phyloP scores from a whole-genome alignment of 345 rosid genomes.

The Gossypium bickii region DNA sequence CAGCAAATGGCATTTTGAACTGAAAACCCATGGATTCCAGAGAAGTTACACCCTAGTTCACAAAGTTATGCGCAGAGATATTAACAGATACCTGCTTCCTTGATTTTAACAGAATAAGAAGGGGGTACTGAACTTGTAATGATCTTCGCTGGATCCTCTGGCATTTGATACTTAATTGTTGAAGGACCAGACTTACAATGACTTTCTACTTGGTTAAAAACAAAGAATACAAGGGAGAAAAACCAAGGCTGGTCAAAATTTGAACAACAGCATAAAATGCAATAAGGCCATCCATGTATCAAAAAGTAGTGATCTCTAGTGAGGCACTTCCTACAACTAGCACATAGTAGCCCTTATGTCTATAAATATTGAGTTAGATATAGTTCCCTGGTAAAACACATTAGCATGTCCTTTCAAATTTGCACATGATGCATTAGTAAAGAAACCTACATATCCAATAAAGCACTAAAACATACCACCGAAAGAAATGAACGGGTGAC shows the following conservation, averaged over 20 bases:
- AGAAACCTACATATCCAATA: background rate
- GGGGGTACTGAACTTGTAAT: slow-evolving; percentile 12
- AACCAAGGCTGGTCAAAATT: slow-evolving; percentile 13
- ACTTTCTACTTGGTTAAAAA: slow-evolving; percentile 22
- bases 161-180: slow-evolving; percentile 17
- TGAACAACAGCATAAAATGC: background rate
- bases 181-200: slow-evolving; percentile 19
- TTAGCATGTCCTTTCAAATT: background rate
- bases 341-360: background rate
- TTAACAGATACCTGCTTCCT: slow-evolving; percentile 36
- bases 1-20: slow-evolving; percentile 18
- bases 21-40: slow-evolving; percentile 1
- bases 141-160: slow-evolving; percentile 14
- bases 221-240: slow-evolving; percentile 6
- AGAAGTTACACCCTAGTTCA: slow-evolving; percentile 21
- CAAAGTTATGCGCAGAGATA: slow-evolving; percentile 8
- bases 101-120: slow-evolving; percentile 22
- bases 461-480: background rate
- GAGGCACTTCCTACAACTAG: background rate
- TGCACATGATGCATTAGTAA: background rate
- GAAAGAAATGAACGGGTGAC: background rate
- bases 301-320: background rate
- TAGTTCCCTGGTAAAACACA: background rate
- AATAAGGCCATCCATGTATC: slow-evolving; percentile 5
- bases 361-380: background rate